Conservation (phyloP, 768 basidiomycete species). For the Chalciporus piperatus region DNA sequence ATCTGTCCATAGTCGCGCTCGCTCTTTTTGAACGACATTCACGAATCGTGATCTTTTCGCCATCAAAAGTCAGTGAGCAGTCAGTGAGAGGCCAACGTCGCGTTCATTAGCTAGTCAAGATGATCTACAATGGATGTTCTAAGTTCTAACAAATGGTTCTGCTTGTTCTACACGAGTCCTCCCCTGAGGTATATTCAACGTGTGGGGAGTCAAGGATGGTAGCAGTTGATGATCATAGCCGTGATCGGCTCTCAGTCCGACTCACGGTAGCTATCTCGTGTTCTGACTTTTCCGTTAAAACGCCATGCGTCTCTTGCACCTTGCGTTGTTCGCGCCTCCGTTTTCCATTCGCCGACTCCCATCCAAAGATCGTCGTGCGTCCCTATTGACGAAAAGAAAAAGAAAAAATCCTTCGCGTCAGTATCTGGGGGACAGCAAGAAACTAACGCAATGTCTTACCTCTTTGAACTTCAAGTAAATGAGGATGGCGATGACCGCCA, state of each 20-base stretch:
- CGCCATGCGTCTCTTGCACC: background rate
- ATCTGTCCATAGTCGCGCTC: no score
- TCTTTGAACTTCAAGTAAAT: constrained; percentile 64
- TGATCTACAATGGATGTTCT: no score
- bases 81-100: no score
- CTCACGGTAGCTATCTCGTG: background rate
- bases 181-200: no score
- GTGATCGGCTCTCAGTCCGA: background rate
- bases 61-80: no score
- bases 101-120: no score
- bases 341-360: constrained; percentile 49
- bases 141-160: no score
- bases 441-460: constrained; percentile 30
- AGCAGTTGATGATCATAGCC: background rate
- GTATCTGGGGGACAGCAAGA: background rate
- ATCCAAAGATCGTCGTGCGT: constrained; percentile 58
- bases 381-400: constrained; percentile 40
- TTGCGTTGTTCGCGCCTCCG: constrained; percentile 32
- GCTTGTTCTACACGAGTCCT: no score
- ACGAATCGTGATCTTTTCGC: no score
- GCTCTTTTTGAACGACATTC: no score
- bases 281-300: background rate
- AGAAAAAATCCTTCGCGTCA: background rate
- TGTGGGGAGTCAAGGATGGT: no score
- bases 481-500: constrained; percentile 70